These are phyloP conservation scores for Botrytis fabae DNA, from an alignment of 2,329 filamentous ascomycete genomes.

Conservation along the genomic window DNA sequence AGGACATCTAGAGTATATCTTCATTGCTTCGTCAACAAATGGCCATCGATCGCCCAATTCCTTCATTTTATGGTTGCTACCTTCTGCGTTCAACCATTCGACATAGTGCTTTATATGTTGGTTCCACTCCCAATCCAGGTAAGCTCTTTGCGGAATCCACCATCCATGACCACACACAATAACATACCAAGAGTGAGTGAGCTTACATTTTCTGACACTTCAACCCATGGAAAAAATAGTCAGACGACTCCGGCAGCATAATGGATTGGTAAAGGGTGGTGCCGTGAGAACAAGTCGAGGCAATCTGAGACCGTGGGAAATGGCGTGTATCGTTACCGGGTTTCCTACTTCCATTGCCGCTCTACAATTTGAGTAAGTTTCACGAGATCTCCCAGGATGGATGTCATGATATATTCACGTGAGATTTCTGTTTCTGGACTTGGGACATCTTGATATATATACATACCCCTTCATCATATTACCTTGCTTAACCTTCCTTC, in stretches of 20 bases:
- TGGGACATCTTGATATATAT: neutral
- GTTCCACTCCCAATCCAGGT: conserved; percentile 82
- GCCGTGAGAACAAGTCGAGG: conserved; percentile 71
- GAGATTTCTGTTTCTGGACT: neutral
- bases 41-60: conserved; percentile 57
- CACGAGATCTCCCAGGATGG: neutral
- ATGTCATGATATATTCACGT: neutral
- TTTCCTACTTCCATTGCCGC: conserved; percentile 87
- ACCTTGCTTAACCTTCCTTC: too few relatives aligned
- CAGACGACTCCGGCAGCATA: conserved; percentile 85
- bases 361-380: conserved; percentile 83
- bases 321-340: conserved; percentile 81
- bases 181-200: neutral
- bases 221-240: conserved; percentile 42
- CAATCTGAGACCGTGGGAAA: conserved; percentile 82
- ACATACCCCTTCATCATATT: too few relatives aligned
- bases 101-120: conserved; percentile 75
- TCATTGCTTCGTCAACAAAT: conserved; percentile 25
- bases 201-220: conserved; percentile 1
- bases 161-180: neutral
- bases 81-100: conserved; percentile 80
- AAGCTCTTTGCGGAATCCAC: conserved; percentile 2
- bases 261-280: conserved; percentile 79
- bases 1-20: neutral
- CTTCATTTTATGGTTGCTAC: conserved; percentile 91